Evolutionary conservation across 129 eudicot genomes (phyloP).

Genomic region (Artemisia annua): DNA sequence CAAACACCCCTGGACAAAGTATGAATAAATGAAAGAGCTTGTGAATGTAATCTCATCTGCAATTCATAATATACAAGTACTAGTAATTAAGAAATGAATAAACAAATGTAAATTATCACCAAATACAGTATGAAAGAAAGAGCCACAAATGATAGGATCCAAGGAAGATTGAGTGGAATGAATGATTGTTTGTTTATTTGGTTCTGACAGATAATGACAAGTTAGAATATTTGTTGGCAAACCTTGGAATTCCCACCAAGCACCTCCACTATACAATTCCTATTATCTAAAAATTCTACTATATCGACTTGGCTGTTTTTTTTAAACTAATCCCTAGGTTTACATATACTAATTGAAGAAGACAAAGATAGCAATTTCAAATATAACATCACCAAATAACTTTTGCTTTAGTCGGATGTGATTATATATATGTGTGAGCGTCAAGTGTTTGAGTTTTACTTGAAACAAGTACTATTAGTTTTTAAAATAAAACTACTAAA

Average conservation of each 20-base stretch:
- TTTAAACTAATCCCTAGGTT: neutral
- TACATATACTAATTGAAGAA: neutral
- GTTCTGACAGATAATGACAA: constrained; percentile 52
- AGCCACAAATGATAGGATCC: constrained; percentile 54
- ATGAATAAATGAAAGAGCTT: too few species aligned
- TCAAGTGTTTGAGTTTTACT: too few species aligned
- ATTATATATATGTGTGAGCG: too few species aligned
- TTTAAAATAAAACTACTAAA: too few species aligned
- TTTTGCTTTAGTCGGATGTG: too few species aligned
- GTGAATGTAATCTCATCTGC: too few species aligned
- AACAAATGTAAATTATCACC: neutral
- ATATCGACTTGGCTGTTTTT: neutral
- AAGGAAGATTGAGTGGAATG: constrained; percentile 55
- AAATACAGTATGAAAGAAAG: neutral
- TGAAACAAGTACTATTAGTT: too few species aligned
- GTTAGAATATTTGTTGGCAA: constrained; percentile 57
- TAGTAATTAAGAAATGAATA: too few species aligned
- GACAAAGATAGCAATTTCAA: too few species aligned
- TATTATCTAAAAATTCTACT: constrained; percentile 1
- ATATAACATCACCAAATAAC: too few species aligned
- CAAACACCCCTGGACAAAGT: too few species aligned
- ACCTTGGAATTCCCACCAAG: constrained; percentile 36
- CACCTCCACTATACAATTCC: neutral
- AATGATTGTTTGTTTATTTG: constrained; percentile 60
- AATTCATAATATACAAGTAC: too few species aligned